Evolutionary conservation across 202 grass and related monocot species (phyloP).

Genomic region (Carex arenaria): DNA sequence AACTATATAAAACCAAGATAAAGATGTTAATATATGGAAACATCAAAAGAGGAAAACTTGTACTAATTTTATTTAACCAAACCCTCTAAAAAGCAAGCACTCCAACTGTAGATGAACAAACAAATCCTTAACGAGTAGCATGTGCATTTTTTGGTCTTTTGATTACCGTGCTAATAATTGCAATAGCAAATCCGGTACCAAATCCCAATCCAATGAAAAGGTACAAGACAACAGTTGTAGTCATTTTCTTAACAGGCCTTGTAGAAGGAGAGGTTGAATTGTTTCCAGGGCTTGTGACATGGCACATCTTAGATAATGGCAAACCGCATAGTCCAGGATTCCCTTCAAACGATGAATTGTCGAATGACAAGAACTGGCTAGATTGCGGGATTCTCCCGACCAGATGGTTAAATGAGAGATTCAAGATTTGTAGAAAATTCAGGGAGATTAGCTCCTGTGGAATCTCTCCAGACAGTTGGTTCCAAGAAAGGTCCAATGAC

Average conservation of each 20-base stretch:
- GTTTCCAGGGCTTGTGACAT: background rate
- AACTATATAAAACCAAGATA: too few relatives aligned
- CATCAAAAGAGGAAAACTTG: too few relatives aligned
- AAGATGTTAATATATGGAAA: too few relatives aligned
- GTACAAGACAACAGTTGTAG: background rate
- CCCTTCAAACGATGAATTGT: background rate
- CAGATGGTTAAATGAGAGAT: constrained; percentile 4
- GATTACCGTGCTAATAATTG: background rate
- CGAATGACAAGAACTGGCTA: background rate
- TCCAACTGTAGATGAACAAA: too few relatives aligned
- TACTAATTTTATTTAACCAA: too few relatives aligned
- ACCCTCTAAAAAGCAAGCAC: too few relatives aligned
- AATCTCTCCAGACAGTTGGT: background rate
- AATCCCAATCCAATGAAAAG: constrained; percentile 1
- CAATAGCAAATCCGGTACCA: background rate
- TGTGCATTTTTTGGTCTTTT: background rate
- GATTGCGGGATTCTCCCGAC: background rate
- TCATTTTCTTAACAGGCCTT: background rate
- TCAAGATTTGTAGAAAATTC: background rate
- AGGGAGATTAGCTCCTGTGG: background rate
- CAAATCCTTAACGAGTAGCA: too few relatives aligned
- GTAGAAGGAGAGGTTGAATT: background rate
- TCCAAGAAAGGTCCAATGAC: background rate
- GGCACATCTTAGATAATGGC: background rate
- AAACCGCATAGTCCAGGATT: background rate